These are phyloP conservation scores for Niveomyces coronatus DNA, from an alignment of 2,329 filamentous ascomycete genomes.

Conservation along the genomic window DNA sequence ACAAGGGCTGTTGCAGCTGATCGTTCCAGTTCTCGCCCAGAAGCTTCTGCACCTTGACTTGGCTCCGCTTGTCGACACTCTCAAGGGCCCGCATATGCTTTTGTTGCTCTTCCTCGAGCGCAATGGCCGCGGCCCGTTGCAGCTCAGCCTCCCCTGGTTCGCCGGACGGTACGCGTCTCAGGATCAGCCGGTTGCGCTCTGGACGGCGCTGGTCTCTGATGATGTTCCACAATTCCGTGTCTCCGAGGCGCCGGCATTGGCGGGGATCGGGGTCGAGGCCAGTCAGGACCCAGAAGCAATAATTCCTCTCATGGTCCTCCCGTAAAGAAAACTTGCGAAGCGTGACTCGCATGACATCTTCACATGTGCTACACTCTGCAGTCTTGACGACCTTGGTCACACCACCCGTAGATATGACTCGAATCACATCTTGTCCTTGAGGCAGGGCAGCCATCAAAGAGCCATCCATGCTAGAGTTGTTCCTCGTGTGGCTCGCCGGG, in stretches of 20 bases:
- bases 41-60: conserved; percentile 79
- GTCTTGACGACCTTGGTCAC: conserved; percentile 92
- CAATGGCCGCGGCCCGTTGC: conserved; percentile 78
- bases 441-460: conserved; percentile 80
- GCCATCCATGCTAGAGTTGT: conserved; percentile 75
- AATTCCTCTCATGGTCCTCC: conserved; percentile 86
- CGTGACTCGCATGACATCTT: conserved; percentile 86
- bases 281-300: conserved; percentile 90
- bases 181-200: conserved; percentile 81
- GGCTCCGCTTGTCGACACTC: conserved; percentile 62
- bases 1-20: conserved; percentile 72
- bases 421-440: conserved; percentile 76
- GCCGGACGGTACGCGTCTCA: conserved; percentile 84
- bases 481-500: conserved; percentile 56
- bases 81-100: conserved; percentile 55
- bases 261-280: conserved; percentile 74
- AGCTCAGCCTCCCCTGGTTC: conserved; percentile 83
- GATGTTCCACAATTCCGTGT: conserved; percentile 81
- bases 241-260: conserved; percentile 71
- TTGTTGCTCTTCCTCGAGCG: conserved; percentile 74
- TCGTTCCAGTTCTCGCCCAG: conserved; percentile 81
- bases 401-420: conserved; percentile 85
- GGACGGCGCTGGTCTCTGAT: conserved; percentile 78
- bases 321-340: conserved; percentile 79
- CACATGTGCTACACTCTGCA: conserved; percentile 79